A percentile compares a stretch with the other conserved stretches of the same genome.
phyloP scores from a whole-genome alignment of 176 grass and related monocot genomes.

The Canna indica region DNA sequence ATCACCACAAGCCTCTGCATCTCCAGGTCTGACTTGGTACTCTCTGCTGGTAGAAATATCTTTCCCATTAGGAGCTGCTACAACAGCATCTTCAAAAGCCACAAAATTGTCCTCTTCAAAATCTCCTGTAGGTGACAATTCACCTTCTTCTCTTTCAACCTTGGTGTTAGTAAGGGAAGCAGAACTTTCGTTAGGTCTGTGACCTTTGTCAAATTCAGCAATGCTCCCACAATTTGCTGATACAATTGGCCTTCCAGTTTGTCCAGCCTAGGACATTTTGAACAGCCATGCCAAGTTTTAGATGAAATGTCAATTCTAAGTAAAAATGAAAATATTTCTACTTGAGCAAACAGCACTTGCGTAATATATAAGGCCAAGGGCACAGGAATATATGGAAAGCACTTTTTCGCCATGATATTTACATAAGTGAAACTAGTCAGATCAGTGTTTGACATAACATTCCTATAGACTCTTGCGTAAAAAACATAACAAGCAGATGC shows the following conservation, averaged over 20 bases:
- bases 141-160: slow-evolving; percentile 97
- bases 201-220: slow-evolving; percentile 40
- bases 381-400: neutral
- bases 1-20: slow-evolving; percentile 42
- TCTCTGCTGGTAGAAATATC: slow-evolving; percentile 42
- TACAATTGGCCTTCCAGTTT: slow-evolving; percentile 20
- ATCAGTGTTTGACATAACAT: too few species aligned
- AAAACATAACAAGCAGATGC: too few species aligned
- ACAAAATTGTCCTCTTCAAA: slow-evolving; percentile 92
- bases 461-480: too few species aligned
- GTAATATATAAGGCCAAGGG: neutral
- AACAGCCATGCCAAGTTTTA: neutral
- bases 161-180: slow-evolving; percentile 36
- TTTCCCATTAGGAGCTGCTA: slow-evolving; percentile 37
- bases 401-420: too few species aligned
- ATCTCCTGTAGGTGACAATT: slow-evolving; percentile 91
- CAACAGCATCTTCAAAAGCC: slow-evolving; percentile 44
- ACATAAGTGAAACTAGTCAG: too few species aligned
- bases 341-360: neutral
- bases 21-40: slow-evolving; percentile 41
- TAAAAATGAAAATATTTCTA: neutral
- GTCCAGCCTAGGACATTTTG: slow-evolving; percentile 29
- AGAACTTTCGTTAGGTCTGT: slow-evolving; percentile 37
- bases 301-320: neutral
- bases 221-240: slow-evolving; percentile 38